Evolutionary conservation across 441 rosid species (phyloP), one percentile per base, ranked within the genome.

Genomic region (Gossypium gossypioides): DNA sequence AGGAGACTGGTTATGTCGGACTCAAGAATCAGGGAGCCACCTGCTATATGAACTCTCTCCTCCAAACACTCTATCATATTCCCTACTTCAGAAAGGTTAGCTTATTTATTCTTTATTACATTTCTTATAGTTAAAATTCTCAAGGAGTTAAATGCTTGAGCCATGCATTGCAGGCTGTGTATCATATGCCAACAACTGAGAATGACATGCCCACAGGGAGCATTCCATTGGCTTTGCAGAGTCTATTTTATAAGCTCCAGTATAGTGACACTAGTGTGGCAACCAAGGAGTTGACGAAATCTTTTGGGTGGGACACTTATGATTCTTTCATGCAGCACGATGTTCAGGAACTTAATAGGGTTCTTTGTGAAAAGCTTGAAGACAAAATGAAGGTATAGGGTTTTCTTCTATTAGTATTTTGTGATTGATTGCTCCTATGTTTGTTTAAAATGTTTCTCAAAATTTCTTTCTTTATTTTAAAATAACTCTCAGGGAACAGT

Each of bases 1-100:
- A 89, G 61, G 93, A 89, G 81, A 89, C 93, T 40, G 93, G 91
- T 58, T 89, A 74, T 81, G 93, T 89, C 79, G 93, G 93, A 25
- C 89, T 89, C 48, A 89, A 89, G 82, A 89, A 89, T 80, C 93
- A 89, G 80, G 93, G 91, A 75, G 93, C 93, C 65, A 89, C 93
- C 52, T 89, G 91, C 79, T 87, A 89, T 78, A 88, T 88, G 91
- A 88, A 88, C 78, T 88, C 93, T 77, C 93, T 88, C 61, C 85
- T 88, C 60, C 93, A 89, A 79, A 89, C 93, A 16, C 76, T 89
- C 44, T 89, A 87, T 82, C 93, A 89, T 78, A 89, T 89, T 72
- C 91, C 93, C 34, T 87, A 87, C 84, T 86, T 89, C 78, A 83
- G 88, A 81, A 89, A 89, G 88, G 93, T 84, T 68, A 51, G 78